Conservation (phyloP, 768 basidiomycete species). For the Pleurotus eryngii region DNA sequence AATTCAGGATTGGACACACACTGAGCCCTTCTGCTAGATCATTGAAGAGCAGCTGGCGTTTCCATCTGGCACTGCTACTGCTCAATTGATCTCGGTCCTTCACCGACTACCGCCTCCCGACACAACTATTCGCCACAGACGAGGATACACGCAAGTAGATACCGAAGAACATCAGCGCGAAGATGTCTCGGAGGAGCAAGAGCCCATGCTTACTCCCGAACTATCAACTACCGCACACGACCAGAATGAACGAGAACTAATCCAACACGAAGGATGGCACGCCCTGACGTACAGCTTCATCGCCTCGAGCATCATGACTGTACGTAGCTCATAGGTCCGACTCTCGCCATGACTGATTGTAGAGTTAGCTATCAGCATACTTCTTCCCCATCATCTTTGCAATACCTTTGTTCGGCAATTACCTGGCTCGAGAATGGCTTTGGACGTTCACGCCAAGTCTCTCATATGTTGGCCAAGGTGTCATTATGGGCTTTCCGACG, state of each 20-base stretch:
- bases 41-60: conserved; percentile 93
- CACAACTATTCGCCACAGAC: conserved; percentile 48
- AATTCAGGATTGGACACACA: too few relatives aligned
- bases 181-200: conserved; percentile 9
- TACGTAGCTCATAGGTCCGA: conserved; percentile 29
- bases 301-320: conserved; percentile 73
- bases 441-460: conserved; percentile 93
- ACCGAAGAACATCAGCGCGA: conserved; percentile 28
- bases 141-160: conserved; percentile 50
- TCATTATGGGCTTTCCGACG: conserved; percentile 97
- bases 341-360: conserved; percentile 10
- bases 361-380: conserved; percentile 69
- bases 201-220: conserved; percentile 16
- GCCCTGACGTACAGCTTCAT: conserved; percentile 76
- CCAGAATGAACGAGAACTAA: conserved; percentile 40
- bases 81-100: conserved; percentile 89
- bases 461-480: conserved; percentile 92
- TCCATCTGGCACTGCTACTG: conserved; percentile 94
- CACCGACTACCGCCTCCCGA: conserved; percentile 73
- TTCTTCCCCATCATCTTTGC: conserved; percentile 89
- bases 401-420: conserved; percentile 79
- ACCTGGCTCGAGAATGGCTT: conserved; percentile 83
- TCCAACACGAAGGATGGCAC: conserved; percentile 72
- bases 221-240: conserved; percentile 18
- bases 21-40: conserved; percentile 46